A percentile compares a stretch with the other conserved stretches of the same genome.
phyloP scores from a whole-genome alignment of 2,329 filamentous ascomycete genomes.

The Monosporascus sp. region DNA sequence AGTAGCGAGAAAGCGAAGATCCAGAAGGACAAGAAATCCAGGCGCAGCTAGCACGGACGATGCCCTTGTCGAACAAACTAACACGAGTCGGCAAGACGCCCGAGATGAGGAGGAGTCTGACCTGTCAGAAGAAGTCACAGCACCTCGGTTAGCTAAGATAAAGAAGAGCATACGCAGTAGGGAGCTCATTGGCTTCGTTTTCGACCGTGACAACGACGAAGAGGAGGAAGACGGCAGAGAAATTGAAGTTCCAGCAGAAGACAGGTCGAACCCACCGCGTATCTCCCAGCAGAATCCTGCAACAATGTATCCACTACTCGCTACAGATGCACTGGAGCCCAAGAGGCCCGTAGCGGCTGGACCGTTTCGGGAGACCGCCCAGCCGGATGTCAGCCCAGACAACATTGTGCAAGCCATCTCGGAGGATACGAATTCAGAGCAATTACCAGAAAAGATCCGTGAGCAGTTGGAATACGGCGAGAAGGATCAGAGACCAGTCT shows the following conservation, averaged over 20 bases:
- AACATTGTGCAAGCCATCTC: too few relatives aligned
- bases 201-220: constrained; percentile 17
- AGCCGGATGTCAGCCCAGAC: too few relatives aligned
- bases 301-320: neutral
- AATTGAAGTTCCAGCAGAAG: neutral
- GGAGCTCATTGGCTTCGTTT: constrained; percentile 26
- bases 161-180: constrained; percentile 24
- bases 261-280: neutral
- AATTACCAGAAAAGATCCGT: too few relatives aligned
- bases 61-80: neutral
- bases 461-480: too few relatives aligned
- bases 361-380: too few relatives aligned
- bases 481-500: too few relatives aligned
- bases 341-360: too few relatives aligned
- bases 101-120: constrained; percentile 2
- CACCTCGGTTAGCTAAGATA: constrained; percentile 23
- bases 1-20: constrained; percentile 2
- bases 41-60: neutral
- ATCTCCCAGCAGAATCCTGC: neutral
- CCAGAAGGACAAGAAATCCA: constrained; percentile 3
- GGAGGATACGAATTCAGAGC: too few relatives aligned
- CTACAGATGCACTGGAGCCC: too few relatives aligned
- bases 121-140: constrained; percentile 8
- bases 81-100: neutral
- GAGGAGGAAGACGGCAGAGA: neutral